A percentile compares a stretch with the other conserved stretches of the same genome.
These are phyloP conservation scores for Glycine soja DNA, from an alignment of 306 rosid species.

Conservation along the genomic window DNA sequence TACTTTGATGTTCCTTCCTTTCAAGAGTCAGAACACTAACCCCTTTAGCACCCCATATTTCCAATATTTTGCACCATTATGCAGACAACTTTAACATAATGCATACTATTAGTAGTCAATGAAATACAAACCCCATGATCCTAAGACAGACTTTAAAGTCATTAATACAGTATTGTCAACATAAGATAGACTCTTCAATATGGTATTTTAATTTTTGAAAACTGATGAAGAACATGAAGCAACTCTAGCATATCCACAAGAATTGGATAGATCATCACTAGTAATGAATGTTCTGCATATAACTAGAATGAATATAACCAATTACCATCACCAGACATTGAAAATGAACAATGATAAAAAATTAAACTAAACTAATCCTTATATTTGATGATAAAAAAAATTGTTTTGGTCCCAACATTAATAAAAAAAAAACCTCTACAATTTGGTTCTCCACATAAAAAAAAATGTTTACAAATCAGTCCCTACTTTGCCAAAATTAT, in stretches of 20 bases:
- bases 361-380: not conserved
- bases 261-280: conserved; percentile 31
- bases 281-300: conserved; percentile 32
- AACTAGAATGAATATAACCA: conserved; percentile 35
- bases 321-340: conserved; percentile 1
- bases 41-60: conserved; percentile 21
- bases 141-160: not conserved
- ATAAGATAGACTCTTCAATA: not conserved
- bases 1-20: conserved; percentile 9
- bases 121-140: not conserved
- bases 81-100: not conserved
- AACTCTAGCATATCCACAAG: conserved; percentile 17
- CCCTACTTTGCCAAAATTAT: not conserved
- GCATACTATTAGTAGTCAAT: not conserved
- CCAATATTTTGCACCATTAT: conserved; percentile 1
- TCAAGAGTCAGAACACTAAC: not conserved
- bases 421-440: not conserved
- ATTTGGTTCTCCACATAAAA: not conserved
- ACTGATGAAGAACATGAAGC: conserved; percentile 19
- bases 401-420: not conserved
- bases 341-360: conserved; percentile 4
- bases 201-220: conserved; percentile 3
- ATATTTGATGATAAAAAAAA: not conserved
- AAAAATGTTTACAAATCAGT: not conserved
- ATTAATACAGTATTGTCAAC: not conserved